Percentiles rank a stretch among this genome's conserved stretches.
phyloP scores from a whole-genome alignment of 371 early-diverging fungal species.

The Syncephalastrum sp. region DNA sequence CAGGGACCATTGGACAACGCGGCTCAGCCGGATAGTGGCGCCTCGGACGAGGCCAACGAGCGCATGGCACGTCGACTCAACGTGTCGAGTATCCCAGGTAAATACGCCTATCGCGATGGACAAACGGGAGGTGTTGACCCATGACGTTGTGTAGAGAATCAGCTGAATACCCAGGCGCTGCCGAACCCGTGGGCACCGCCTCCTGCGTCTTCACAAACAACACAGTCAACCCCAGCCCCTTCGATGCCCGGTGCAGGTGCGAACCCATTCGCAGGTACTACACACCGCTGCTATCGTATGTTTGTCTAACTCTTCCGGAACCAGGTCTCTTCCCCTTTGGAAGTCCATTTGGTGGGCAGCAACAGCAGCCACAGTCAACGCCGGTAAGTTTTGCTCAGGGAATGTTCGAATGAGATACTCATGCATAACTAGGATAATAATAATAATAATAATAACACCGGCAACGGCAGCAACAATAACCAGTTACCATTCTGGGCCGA shows the following conservation, averaged over 20 bases:
- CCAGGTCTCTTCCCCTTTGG: not conserved
- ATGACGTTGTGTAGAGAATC: conserved; percentile 35
- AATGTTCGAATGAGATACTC: not conserved
- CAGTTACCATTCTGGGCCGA: conserved; percentile 46
- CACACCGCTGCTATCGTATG: too few relatives aligned
- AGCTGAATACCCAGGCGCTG: conserved; percentile 75
- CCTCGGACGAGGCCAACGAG: conserved; percentile 67
- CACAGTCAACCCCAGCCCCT: conserved; percentile 1
- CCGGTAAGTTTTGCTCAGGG: not conserved
- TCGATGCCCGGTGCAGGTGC: too few relatives aligned
- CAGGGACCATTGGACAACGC: conserved; percentile 74
- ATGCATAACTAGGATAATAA: conserved; percentile 4
- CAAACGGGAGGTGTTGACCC: conserved; percentile 1
- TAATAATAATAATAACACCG: conserved; percentile 6
- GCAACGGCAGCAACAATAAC: conserved; percentile 7
- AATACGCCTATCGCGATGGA: not conserved
- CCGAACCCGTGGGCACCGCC: conserved; percentile 83
- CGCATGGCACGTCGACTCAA: conserved; percentile 68
- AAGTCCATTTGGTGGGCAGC: conserved; percentile 10
- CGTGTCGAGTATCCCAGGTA: conserved; percentile 57
- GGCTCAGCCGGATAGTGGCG: conserved; percentile 24
- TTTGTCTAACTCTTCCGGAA: too few relatives aligned
- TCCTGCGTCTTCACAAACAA: conserved; percentile 2
- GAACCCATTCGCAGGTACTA: too few relatives aligned
- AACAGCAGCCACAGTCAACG: conserved; percentile 1